Evolutionary conservation across 768 basidiomycete genomes (phyloP), one percentile per base, ranked within the genome.

Genomic region (Boletellus sp.): DNA sequence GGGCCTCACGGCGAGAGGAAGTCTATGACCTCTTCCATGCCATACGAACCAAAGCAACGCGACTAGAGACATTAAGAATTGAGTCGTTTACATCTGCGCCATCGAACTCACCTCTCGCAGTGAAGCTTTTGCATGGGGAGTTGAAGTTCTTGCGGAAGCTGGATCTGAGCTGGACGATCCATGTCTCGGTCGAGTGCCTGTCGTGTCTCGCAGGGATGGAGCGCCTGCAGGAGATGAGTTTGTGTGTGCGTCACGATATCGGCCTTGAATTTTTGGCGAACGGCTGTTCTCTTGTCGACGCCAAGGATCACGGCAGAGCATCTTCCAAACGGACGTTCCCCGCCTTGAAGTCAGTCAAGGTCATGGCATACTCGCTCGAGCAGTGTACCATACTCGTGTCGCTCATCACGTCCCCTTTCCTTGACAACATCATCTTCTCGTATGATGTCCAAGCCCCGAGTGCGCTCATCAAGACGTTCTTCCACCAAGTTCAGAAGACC

Each of bases 361-460:
- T 68, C 42, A 26, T 43, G 39, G 56, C 66, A 19, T 22, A 54
- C 22, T 54, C 57, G 16, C 68, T 70, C 13, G 54, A 58, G 3
- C 65, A 65, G 46, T 69, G 68, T 36, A 60, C 59, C 12, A 56
- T 59, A 6, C 53, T 68, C 16, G 3, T 67, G 3, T 53, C 60
- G 28, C 49, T 62, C 36, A 46, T 65, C 43, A 51, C 57, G 13
- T 65, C 65, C n/a, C 43, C 60, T 10, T 47, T 44, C 16, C 59
- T 67, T 7, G 54, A 55, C 5, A 57, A 33, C 11, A 47, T 69
- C 50, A 51, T 51, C 16, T 55, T 69, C 33, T 57, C 55, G 12
- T 69, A 67, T 22, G 63, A 67, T 28, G 35, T 51, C 15, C 66
- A 67, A 48, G 63, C 65, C 9, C 52, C 60, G 11, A 55, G 50